Percentiles rank a stretch among this genome's conserved stretches.
phyloP scores from a whole-genome alignment of 768 basidiomycete genomes.

The Suillus subalutaceus region DNA sequence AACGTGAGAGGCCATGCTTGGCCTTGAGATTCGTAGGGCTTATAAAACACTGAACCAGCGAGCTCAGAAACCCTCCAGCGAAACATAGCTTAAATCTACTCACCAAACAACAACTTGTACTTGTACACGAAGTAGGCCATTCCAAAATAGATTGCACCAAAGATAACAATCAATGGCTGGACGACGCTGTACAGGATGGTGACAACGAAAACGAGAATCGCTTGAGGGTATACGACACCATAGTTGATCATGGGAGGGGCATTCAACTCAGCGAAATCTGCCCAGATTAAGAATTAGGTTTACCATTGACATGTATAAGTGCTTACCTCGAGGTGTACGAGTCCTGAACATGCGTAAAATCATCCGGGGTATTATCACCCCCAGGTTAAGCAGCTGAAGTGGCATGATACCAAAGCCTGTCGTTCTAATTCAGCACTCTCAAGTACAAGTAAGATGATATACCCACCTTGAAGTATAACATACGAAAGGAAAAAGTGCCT shows the following conservation, averaged over 20 bases:
- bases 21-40: conserved; percentile 96
- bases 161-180: conserved; percentile 92
- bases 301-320: neutral
- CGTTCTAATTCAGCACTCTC: conserved; percentile 11
- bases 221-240: conserved; percentile 95
- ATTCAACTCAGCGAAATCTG: conserved; percentile 95
- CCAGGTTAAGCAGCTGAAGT: conserved; percentile 89
- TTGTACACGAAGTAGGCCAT: conserved; percentile 96
- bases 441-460: neutral
- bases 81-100: conserved; percentile 27
- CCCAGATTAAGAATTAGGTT: conserved; percentile 5
- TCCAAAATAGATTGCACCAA: conserved; percentile 97
- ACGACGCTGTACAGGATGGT: conserved; percentile 95
- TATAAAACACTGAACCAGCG: conserved; percentile 81
- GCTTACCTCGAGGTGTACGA: conserved; percentile 85
- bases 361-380: conserved; percentile 80
- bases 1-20: conserved; percentile 99
- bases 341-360: conserved; percentile 78
- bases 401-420: conserved; percentile 93
- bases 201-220: conserved; percentile 94
- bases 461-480: conserved; percentile 77
- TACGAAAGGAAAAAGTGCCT: conserved; percentile 87
- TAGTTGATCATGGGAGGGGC: conserved; percentile 99
- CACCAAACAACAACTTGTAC: conserved; percentile 94
- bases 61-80: neutral